Percentiles rank a stretch among this genome's conserved stretches.
Conservation (phyloP, 1,139 yeast species). For the Lodderomyces elongisporus region DNA sequence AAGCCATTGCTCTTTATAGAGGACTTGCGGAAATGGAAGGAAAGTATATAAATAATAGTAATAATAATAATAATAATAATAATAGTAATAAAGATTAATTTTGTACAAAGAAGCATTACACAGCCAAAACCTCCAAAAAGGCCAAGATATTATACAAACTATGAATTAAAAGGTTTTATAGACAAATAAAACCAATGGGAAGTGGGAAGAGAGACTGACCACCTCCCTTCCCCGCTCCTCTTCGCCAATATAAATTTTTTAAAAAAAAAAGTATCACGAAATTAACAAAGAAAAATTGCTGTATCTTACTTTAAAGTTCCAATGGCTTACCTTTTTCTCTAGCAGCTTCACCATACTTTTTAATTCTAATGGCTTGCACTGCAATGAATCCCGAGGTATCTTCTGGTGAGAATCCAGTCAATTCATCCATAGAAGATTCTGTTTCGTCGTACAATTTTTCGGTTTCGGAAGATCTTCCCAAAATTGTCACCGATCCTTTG, state of each 20-base stretch:
- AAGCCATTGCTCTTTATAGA: conserved; percentile 15
- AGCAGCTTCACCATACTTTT: conserved; percentile 95
- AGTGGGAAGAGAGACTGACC: too few relatives aligned
- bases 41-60: too few relatives aligned
- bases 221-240: too few relatives aligned
- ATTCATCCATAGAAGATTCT: conserved; percentile 98
- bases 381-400: conserved; percentile 97
- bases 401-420: conserved; percentile 95
- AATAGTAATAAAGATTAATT: too few relatives aligned
- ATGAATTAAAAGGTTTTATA: too few relatives aligned
- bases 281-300: too few relatives aligned
- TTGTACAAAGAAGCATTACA: too few relatives aligned
- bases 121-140: too few relatives aligned
- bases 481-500: conserved; percentile 79
- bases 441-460: conserved; percentile 97
- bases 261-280: too few relatives aligned
- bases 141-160: too few relatives aligned
- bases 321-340: conserved; percentile 65
- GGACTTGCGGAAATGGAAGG: conserved; percentile 18
- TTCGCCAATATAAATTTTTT: too few relatives aligned
- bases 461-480: conserved; percentile 93
- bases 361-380: conserved; percentile 95
- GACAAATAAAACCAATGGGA: too few relatives aligned
- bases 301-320: conserved; percentile 22
- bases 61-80: background rate